Evolutionary conservation across 768 basidiomycete genomes (phyloP).

Genomic region (Pseudohyphozyma bogoriensis): DNA sequence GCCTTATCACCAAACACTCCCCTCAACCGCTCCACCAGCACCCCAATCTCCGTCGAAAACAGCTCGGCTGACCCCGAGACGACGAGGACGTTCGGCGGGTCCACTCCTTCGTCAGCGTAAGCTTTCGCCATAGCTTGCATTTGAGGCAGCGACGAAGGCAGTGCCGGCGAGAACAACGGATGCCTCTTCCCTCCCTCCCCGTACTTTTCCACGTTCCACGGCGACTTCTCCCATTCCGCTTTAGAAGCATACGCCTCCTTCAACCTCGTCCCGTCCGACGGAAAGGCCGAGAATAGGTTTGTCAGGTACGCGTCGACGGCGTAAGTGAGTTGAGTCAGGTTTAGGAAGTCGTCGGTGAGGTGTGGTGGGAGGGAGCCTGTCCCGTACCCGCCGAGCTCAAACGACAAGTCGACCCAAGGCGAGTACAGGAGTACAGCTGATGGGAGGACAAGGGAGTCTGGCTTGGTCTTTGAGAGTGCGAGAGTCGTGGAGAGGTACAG

Average conservation of each 20-base stretch:
- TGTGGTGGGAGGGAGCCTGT: too few species aligned
- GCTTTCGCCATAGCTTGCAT: neutral
- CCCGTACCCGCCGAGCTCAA: neutral
- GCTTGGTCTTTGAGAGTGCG: neutral
- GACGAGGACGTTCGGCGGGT: neutral
- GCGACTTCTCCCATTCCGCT: too few species aligned
- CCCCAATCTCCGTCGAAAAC: neutral
- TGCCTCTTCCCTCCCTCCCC: too few species aligned
- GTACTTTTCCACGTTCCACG: too few species aligned
- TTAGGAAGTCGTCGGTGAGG: constrained; percentile 13
- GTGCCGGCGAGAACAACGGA: neutral
- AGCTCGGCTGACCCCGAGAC: neutral
- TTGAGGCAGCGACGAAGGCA: neutral
- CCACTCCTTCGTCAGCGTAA: neutral
- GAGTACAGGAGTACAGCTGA: constrained; percentile 9
- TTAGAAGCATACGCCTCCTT: too few species aligned
- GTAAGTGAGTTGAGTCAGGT: constrained; percentile 14
- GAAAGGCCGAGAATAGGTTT: neutral
- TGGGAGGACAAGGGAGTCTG: constrained; percentile 10
- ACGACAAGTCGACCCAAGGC: constrained; percentile 29
- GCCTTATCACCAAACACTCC: too few species aligned
- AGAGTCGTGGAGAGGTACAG: constrained; percentile 23
- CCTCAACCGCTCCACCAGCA: neutral
- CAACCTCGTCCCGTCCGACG: neutral
- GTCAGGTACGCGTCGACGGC: neutral